These are phyloP conservation scores for Mycena floridula DNA, from an alignment of 768 basidiomycete genomes.

Conservation along the genomic window DNA sequence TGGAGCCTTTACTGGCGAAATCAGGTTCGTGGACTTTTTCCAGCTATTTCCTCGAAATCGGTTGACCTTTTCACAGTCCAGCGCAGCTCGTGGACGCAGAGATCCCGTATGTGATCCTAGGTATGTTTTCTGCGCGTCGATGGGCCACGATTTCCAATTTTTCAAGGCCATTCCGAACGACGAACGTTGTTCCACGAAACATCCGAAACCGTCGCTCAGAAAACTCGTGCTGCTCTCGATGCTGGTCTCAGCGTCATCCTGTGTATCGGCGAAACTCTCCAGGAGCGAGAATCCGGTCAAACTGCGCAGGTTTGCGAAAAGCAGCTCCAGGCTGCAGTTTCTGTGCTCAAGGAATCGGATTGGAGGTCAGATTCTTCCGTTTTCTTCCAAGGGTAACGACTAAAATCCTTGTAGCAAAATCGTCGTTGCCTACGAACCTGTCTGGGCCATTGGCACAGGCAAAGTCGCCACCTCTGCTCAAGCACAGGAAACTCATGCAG, in stretches of 20 bases:
- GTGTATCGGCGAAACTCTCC: slow-evolving; percentile 92
- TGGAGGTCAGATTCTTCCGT: slow-evolving; percentile 61
- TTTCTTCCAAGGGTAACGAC: background rate
- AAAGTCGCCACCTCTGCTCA: slow-evolving; percentile 89
- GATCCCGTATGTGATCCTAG: slow-evolving; percentile 89
- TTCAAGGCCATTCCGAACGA: slow-evolving; percentile 88
- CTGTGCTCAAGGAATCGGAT: slow-evolving; percentile 51
- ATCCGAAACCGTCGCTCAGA: slow-evolving; percentile 75
- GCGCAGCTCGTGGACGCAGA: slow-evolving; percentile 80
- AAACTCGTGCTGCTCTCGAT: slow-evolving; percentile 80
- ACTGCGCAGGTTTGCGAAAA: slow-evolving; percentile 76
- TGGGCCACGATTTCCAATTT: slow-evolving; percentile 1
- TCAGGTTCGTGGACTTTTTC: slow-evolving; percentile 49
- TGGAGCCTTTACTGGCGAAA: slow-evolving; percentile 96
- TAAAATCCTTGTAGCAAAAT: slow-evolving; percentile 50
- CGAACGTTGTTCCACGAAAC: slow-evolving; percentile 89
- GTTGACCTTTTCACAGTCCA: slow-evolving; percentile 40
- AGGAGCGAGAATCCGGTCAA: slow-evolving; percentile 73
- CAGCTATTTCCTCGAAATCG: background rate
- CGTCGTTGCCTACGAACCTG: slow-evolving; percentile 94
- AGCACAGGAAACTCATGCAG: slow-evolving; percentile 88
- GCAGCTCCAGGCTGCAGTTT: slow-evolving; percentile 76
- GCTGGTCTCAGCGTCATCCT: slow-evolving; percentile 81
- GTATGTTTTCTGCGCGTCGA: slow-evolving; percentile 28
- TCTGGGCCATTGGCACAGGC: slow-evolving; percentile 99